Evolutionary conservation across 192 early-diverging fungal species (phyloP).

Genomic region (Coemansia sp.): DNA sequence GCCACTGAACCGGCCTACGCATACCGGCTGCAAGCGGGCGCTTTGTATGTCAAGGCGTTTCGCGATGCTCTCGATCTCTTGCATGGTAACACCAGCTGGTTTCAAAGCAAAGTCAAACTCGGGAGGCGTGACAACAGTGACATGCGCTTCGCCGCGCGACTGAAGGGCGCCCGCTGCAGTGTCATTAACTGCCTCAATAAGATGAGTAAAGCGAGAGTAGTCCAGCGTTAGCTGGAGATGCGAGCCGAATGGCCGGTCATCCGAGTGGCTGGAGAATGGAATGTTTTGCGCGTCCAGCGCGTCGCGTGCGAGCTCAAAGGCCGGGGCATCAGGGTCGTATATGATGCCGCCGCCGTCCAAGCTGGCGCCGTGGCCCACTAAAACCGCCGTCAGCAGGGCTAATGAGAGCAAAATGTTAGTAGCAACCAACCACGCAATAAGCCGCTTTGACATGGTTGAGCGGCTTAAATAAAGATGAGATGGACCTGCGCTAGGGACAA

Average conservation of each 20-base stretch:
- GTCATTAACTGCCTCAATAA: constrained; percentile 53
- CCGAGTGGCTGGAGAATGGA: constrained; percentile 48
- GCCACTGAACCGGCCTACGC: constrained; percentile 56
- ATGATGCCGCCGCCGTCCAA: constrained; percentile 19
- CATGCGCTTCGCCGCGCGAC: constrained; percentile 62
- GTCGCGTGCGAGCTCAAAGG: constrained; percentile 21
- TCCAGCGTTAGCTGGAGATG: constrained; percentile 63
- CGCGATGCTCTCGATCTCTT: constrained; percentile 61
- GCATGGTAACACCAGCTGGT: constrained; percentile 58
- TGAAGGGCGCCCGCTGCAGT: constrained; percentile 31
- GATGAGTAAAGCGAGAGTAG: constrained; percentile 50
- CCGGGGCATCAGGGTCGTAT: constrained; percentile 35
- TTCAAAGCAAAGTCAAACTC: constrained; percentile 57
- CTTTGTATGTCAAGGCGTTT: constrained; percentile 52
- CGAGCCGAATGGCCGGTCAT: constrained; percentile 22
- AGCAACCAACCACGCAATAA: too few species aligned
- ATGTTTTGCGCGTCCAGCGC: constrained; percentile 45
- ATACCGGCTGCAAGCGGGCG: constrained; percentile 54
- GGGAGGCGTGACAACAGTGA: constrained; percentile 67
- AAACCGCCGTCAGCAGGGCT: too few species aligned
- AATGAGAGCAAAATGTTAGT: too few species aligned
- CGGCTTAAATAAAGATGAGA: too few species aligned
- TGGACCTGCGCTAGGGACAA: too few species aligned
- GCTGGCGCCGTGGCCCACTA: too few species aligned
- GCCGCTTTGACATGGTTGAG: too few species aligned